Evolutionary conservation across 75 land plant genomes (phyloP).

Genomic region (Sequoiadendron giganteum): DNA sequence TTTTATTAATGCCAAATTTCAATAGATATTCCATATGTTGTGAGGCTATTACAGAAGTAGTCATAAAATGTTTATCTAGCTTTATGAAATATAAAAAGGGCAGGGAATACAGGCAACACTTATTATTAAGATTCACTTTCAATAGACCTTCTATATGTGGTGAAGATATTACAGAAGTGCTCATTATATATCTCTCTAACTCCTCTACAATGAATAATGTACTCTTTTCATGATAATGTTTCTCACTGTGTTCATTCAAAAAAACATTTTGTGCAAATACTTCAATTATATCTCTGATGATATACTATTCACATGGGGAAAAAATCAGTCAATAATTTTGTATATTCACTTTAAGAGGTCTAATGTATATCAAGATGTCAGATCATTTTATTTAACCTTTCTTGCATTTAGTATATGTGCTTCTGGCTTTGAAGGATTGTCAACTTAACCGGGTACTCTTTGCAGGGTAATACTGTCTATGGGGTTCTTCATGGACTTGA

Average conservation of each 20-base stretch:
- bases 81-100: too few relatives aligned
- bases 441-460: not conserved
- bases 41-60: too few relatives aligned
- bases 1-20: not conserved
- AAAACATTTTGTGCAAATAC: not conserved
- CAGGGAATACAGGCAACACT: not conserved
- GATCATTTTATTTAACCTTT: not conserved
- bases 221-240: not conserved
- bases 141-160: not conserved
- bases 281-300: not conserved
- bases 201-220: not conserved
- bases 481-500: constrained; percentile 44
- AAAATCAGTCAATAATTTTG: not conserved
- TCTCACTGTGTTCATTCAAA: not conserved
- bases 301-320: not conserved
- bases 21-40: not conserved
- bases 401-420: not conserved
- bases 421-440: constrained; percentile 8
- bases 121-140: not conserved
- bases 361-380: not conserved
- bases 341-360: not conserved
- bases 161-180: not conserved
- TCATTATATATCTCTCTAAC: not conserved
- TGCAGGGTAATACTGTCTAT: constrained; percentile 42
- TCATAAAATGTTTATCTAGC: too few relatives aligned